Evolutionary conservation across 169 alveolate species (phyloP), one percentile per base, ranked within the genome.

Genomic region (Cryptosporidium canis): DNA sequence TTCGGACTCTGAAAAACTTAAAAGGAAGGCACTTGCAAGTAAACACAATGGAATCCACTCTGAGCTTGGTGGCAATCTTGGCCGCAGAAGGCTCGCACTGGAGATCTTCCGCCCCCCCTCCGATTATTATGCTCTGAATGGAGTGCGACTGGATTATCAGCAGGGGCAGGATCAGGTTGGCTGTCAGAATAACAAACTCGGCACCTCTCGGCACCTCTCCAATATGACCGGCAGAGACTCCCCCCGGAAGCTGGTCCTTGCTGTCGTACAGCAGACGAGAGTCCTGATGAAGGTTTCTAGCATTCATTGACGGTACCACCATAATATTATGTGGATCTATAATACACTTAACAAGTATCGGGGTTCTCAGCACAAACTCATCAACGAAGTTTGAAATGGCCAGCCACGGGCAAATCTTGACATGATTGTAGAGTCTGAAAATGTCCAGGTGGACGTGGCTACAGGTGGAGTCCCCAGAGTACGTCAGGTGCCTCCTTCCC

Each of bases 321-420:
- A 77, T 77, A 31, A 77, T 77, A 41, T 77, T 77, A 35, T 44
- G 72, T 29, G 51, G 44, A 37, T 77, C 87, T 56, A 77, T 58
- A 8, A 77, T 61, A 21, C 87, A 77, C 5, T 77, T 77, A 1
- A 77, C 87, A 35, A 77, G 65, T 41, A 77, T 58, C 12, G 87
- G 87, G 39, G 87, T 58, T 61, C 87, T 77, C n/a, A 77, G 44
- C 9, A 77, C 47, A 61, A 77, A 77, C 31, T 77, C 87, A 44
- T 77, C 87, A 37, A 77, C 66, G 58, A 77, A 58, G 44, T 77
- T 77, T 39, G 87, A 77, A 12, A 77, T 77, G 8, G 87, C 87
- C 24, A 77, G 87, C 87, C 87, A 77, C 16, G 87, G 87, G 43
- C 87, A 77, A 41, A 77, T 61, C 27, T 77, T 77, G 48, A 77